Percentiles rank a stretch among this genome's conserved stretches.
These are phyloP conservation scores for Gremmenia infestans DNA, from an alignment of 2,329 filamentous ascomycete genomes.

Conservation along the genomic window DNA sequence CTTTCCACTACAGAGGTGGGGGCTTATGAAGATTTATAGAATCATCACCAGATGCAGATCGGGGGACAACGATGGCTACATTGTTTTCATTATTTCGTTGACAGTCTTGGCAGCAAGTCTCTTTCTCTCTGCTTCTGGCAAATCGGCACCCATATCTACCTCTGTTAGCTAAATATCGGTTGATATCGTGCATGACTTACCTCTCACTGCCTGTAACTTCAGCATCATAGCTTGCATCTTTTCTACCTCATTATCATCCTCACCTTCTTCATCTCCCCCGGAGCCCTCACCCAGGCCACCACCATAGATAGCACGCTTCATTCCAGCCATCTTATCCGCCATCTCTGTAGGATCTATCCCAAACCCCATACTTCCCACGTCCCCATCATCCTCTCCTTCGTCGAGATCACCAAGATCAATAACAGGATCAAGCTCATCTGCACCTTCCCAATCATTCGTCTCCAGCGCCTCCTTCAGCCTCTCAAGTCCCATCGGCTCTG, in stretches of 20 bases:
- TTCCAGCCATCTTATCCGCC: slow-evolving; percentile 35
- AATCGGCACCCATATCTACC: slow-evolving; percentile 51
- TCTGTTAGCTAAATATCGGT: slow-evolving; percentile 8
- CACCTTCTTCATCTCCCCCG: slow-evolving; percentile 29
- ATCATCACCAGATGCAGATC: not conserved
- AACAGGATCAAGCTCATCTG: slow-evolving; percentile 33
- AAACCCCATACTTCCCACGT: slow-evolving; percentile 26
- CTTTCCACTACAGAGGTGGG: too few relatives aligned
- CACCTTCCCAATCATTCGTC: slow-evolving; percentile 57
- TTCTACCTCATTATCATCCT: slow-evolving; percentile 42
- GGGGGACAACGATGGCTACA: slow-evolving; percentile 13
- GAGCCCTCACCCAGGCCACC: slow-evolving; percentile 3
- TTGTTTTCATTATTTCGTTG: slow-evolving; percentile 55
- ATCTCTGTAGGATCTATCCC: slow-evolving; percentile 32
- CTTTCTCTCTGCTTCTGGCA: slow-evolving; percentile 57
- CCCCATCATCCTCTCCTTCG: slow-evolving; percentile 25
- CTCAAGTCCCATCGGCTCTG: slow-evolving; percentile 55
- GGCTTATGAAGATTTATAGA: too few relatives aligned
- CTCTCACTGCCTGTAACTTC: slow-evolving; percentile 53
- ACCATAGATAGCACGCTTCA: slow-evolving; percentile 34
- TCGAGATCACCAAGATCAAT: slow-evolving; percentile 35
- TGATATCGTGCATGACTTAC: slow-evolving; percentile 15
- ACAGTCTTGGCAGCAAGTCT: slow-evolving; percentile 57
- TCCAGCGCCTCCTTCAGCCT: slow-evolving; percentile 58
- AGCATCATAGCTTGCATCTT: slow-evolving; percentile 60